phyloP scores from a whole-genome alignment of 305 asterid species.

The Ajuga reptans region DNA sequence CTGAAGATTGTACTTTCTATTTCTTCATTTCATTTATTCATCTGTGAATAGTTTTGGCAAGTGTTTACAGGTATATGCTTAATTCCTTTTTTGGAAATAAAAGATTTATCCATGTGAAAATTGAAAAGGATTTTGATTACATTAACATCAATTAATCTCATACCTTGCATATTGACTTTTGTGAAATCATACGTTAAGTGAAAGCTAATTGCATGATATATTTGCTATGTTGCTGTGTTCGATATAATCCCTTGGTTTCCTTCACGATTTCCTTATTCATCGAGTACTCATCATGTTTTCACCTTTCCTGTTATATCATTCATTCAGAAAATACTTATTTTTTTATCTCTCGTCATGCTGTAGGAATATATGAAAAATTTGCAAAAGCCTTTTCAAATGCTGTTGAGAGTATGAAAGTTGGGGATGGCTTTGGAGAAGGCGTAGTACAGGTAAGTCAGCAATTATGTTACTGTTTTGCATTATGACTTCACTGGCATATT shows the following conservation, averaged over 20 bases:
- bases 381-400: slow-evolving; percentile 64
- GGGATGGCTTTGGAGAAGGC: slow-evolving; percentile 90
- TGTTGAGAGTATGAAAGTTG: slow-evolving; percentile 78
- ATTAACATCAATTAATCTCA: not conserved
- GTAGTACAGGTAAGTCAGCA: slow-evolving; percentile 56
- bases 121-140: not conserved
- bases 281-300: not conserved
- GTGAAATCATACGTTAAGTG: not conserved
- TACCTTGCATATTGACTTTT: not conserved
- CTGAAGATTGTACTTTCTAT: slow-evolving; percentile 18
- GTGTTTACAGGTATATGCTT: slow-evolving; percentile 6
- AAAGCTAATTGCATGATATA: slow-evolving; percentile 11
- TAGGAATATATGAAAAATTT: slow-evolving; percentile 77
- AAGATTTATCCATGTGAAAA: not conserved
- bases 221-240: not conserved
- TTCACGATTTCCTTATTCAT: not conserved
- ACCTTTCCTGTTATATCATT: not conserved
- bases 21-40: slow-evolving; percentile 4
- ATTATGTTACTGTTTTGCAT: not conserved
- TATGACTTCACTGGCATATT: slow-evolving; percentile 10
- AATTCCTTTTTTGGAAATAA: not conserved
- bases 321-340: not conserved
- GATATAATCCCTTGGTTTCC: not conserved
- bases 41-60: slow-evolving; percentile 3
- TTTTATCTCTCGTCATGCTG: slow-evolving; percentile 24